Evolutionary conservation across 805 yeast genomes (phyloP), one percentile per base, ranked within the genome.

Genomic region (Candida pseudofarinosa): DNA sequence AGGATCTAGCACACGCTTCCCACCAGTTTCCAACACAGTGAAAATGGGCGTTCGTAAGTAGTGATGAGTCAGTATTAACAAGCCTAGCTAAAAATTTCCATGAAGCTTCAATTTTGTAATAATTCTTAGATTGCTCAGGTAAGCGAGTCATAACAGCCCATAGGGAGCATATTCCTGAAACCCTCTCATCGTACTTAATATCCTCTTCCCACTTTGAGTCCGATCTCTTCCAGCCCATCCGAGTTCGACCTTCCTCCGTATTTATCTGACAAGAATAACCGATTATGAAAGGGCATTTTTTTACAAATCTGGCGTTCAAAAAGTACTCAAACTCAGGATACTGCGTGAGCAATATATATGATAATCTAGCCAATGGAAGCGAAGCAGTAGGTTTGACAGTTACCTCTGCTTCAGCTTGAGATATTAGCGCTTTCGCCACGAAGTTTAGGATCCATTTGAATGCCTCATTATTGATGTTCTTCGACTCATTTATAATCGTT

Each of bases 321-420:
- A 67, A 79, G 45, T 79, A 79, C 23, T 73, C 69, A 15, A 85
- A 65, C 5, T 77, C 80, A 1, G 76, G 74, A 37, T 67, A 69
- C 19, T 58, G 34, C 5, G 73, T 56, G 52, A 88, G 56, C 33
- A 89, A 56, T 26, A 71, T 68, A 14, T 77, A 55, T 0, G 91
- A 68, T 28, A 91, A 62, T 52, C 74, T 76, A 0, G 88, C 96
- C 36, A 93, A 65, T 0, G 99, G 95, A 6, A 85, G 55, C 0
- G 97, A 86, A 3, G 89, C 80, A 35, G 79, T 76, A 1, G 95
- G 82, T 44, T 83, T 78, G 0, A 86, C 95, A 13, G 85, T 74
- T 6, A 88, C 90, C 62, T 93, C 99, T 1, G 95, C 79, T 62
- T 90, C 98, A 1, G 97, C 91, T 64, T 93, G 99, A 19, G 85